Percentiles rank a stretch among this genome's conserved stretches.
Evolutionary conservation across 371 early-diverging fungal genomes (phyloP).

Genomic region (Furculomyces boomerangus): DNA sequence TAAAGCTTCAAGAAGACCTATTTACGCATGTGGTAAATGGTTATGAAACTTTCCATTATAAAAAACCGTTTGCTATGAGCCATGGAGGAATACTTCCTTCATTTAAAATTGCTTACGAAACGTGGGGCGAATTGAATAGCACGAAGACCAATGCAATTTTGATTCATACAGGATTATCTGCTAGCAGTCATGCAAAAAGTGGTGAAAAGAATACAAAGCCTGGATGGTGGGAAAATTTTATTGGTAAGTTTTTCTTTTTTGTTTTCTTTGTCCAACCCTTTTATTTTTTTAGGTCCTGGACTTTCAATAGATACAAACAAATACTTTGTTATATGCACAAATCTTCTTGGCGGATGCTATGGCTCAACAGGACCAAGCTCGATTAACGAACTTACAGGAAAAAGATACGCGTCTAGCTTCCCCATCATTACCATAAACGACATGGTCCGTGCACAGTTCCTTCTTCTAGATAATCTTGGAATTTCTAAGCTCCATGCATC

Average conservation of each 20-base stretch:
- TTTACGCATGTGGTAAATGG: constrained; percentile 42
- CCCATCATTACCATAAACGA: constrained; percentile 86
- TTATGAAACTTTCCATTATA: constrained; percentile 45
- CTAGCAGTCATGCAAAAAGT: constrained; percentile 64
- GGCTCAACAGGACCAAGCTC: constrained; percentile 75
- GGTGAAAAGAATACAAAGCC: constrained; percentile 50
- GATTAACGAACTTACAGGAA: constrained; percentile 45
- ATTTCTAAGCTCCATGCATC: constrained; percentile 68
- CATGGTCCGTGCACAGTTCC: constrained; percentile 85
- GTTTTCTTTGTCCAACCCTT: constrained; percentile 3
- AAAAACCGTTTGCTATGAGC: constrained; percentile 49
- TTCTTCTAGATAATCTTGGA: constrained; percentile 58
- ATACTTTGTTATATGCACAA: constrained; percentile 75
- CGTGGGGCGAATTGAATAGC: constrained; percentile 62
- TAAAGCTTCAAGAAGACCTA: neutral
- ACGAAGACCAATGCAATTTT: constrained; percentile 52
- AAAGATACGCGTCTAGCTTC: constrained; percentile 74
- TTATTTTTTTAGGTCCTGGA: constrained; percentile 55
- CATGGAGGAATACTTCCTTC: constrained; percentile 67
- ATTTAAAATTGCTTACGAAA: constrained; percentile 64
- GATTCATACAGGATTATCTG: constrained; percentile 73
- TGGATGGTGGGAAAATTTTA: constrained; percentile 97
- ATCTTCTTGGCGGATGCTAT: constrained; percentile 74
- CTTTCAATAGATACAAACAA: constrained; percentile 63
- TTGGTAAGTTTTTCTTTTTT: constrained; percentile 44